phyloP scores from a whole-genome alignment of 164 flowering plant species.

The Stephania yunnanensis region DNA sequence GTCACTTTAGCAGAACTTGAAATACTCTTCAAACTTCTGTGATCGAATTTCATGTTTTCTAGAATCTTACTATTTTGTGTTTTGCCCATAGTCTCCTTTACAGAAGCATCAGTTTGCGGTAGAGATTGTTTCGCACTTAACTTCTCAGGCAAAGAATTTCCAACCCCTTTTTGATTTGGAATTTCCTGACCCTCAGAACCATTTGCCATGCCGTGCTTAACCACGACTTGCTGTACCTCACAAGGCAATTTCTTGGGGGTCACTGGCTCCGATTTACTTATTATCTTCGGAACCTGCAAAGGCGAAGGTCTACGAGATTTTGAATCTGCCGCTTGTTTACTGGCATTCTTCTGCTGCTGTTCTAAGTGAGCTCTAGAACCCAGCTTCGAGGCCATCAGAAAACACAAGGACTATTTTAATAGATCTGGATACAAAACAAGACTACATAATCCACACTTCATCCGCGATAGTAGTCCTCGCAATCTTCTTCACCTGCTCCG shows the following conservation, averaged over 20 bases:
- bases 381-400: slow-evolving; percentile 43
- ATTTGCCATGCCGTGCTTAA: slow-evolving; percentile 21
- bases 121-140: slow-evolving; percentile 25
- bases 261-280: slow-evolving; percentile 30
- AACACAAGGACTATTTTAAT: slow-evolving; percentile 7
- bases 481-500: slow-evolving; percentile 13
- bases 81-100: slow-evolving; percentile 26
- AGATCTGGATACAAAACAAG: slow-evolving; percentile 9
- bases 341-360: slow-evolving; percentile 23
- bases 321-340: slow-evolving; percentile 23
- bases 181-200: slow-evolving; percentile 24
- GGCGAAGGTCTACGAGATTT: slow-evolving; percentile 30
- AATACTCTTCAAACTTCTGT: slow-evolving; percentile 46
- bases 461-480: slow-evolving; percentile 4
- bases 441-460: slow-evolving; percentile 19
- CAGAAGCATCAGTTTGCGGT: slow-evolving; percentile 17
- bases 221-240: slow-evolving; percentile 12
- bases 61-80: slow-evolving; percentile 37
- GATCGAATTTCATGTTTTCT: slow-evolving; percentile 50
- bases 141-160: slow-evolving; percentile 21
- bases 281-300: slow-evolving; percentile 26
- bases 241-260: slow-evolving; percentile 22
- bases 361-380: slow-evolving; percentile 21
- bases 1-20: slow-evolving; percentile 66
- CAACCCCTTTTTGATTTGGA: slow-evolving; percentile 19